Conservation (phyloP, 2,329 filamentous ascomycete genomes). For the Fusarium liriodendri region DNA sequence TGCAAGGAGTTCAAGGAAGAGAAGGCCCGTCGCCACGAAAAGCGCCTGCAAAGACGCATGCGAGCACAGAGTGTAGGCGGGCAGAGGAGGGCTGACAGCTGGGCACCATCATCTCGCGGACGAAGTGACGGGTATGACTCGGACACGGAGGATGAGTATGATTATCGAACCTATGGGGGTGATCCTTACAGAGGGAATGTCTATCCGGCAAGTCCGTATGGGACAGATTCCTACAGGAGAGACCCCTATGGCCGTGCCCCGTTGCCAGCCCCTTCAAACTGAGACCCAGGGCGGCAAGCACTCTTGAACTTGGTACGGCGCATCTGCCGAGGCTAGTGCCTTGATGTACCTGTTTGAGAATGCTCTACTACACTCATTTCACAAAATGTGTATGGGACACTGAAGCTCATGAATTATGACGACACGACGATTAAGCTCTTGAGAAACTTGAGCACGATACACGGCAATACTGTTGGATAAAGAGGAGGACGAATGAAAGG, state of each 20-base stretch:
- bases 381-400: conserved; percentile 8
- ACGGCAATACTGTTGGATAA: conserved; percentile 8
- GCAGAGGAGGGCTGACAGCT: conserved; percentile 57
- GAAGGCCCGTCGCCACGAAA: conserved; percentile 62
- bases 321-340: not conserved
- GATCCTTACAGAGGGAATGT: conserved; percentile 29
- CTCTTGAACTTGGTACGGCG: not conserved
- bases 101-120: conserved; percentile 55
- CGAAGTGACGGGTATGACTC: conserved; percentile 53
- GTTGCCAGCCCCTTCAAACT: conserved; percentile 52
- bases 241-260: conserved; percentile 43
- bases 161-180: conserved; percentile 59
- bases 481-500: conserved; percentile 13
- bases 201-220: conserved; percentile 32
- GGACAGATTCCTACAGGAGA: conserved; percentile 28
- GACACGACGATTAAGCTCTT: conserved; percentile 33
- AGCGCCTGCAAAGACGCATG: conserved; percentile 54
- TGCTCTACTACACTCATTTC: not conserved
- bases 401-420: conserved; percentile 42
- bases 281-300: conserved; percentile 14
- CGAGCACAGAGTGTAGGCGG: conserved; percentile 44
- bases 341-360: not conserved
- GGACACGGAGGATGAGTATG: conserved; percentile 52
- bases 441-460: conserved; percentile 25
- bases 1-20: conserved; percentile 61